Evolutionary conservation across 163 green algal species (phyloP), one percentile per base, ranked within the genome.

Genomic region (Chlorella variabilis): DNA sequence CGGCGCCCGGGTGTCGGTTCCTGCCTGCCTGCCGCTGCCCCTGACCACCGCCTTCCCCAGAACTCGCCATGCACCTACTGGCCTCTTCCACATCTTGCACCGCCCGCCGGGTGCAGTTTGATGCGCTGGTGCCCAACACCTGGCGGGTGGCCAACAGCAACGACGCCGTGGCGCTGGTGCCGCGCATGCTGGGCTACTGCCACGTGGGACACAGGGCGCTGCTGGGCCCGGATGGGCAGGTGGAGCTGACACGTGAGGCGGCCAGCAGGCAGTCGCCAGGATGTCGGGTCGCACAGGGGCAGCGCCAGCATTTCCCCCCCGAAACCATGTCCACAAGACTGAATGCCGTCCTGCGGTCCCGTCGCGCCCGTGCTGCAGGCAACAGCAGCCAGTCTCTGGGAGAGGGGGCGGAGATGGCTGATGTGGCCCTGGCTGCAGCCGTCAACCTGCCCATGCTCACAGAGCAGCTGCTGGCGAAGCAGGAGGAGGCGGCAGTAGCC

Each of bases 71-170:
- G 45, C 51, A 62, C 51, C 51, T 15, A 29, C 68, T 41, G 34
- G 25, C 68, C 42, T 66, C n/a, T n/a, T n/a, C n/a, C n/a, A n/a
- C n/a, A n/a, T n/a, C n/a, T n/a, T n/a, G n/a, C n/a, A n/a, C n/a
- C n/a, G n/a, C n/a, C n/a, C n/a, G n/a, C n/a, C n/a, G n/a, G 18
- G 6, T 34, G 56, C 75, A 81, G 41, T 97, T 92, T 80, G 86
- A 96, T 75, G 18, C 38, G 21, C 38, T 88, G 27, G 88, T 98
- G 39, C 82, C 80, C 23, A 84, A 94, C 77, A 83, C 79, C n/a
- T 97, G 93, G 92, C 85, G 93, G 25, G 76, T 96, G 11, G 91
- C 89, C 66, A 96, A 96, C 86, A 74, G 65, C 34, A 87, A 87
- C n/a, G 93, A 96, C 85, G 91, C 93, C 31, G 85, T 96, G 29